phyloP scores from a whole-genome alignment of 2,329 filamentous ascomycete species.

The Diaporthe nobilis region DNA sequence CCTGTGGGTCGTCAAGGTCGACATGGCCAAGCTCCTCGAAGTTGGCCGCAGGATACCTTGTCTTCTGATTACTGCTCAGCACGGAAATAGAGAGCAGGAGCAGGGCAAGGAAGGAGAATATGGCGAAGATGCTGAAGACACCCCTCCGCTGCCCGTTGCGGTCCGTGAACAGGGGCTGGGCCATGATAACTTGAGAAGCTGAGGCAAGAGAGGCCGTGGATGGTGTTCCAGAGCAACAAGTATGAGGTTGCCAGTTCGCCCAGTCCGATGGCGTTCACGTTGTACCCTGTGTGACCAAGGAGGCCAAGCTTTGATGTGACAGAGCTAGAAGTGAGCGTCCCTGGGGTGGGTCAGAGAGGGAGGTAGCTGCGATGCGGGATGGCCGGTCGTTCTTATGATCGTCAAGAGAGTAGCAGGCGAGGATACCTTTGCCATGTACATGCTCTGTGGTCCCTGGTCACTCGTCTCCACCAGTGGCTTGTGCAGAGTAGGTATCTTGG shows the following conservation, averaged over 20 bases:
- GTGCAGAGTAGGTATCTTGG: constrained; percentile 5
- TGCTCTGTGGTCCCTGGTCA: not conserved
- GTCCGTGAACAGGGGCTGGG: constrained; percentile 12
- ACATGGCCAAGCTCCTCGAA: constrained; percentile 34
- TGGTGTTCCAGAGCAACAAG: not conserved
- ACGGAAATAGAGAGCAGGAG: constrained; percentile 38
- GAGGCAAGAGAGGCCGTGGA: not conserved
- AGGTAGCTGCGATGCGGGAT: not conserved
- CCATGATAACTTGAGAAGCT: constrained; percentile 29
- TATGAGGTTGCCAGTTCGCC: not conserved
- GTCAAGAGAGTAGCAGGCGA: not conserved
- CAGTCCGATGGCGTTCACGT: constrained; percentile 11
- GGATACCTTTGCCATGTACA: not conserved
- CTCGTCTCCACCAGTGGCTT: constrained; percentile 7
- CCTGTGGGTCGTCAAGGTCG: constrained; percentile 37
- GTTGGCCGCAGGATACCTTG: not conserved
- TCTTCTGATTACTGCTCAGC: constrained; percentile 34
- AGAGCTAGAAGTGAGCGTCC: constrained; percentile 24
- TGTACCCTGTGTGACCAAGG: not conserved
- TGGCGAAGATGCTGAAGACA: constrained; percentile 31
- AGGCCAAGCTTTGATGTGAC: constrained; percentile 30
- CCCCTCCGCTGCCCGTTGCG: constrained; percentile 35
- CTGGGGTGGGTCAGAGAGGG: constrained; percentile 1
- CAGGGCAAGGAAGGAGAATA: constrained; percentile 37
- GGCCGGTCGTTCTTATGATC: constrained; percentile 18